phyloP scores from a whole-genome alignment of 148 eudicot species.

The Rhododendron williamsianum region DNA sequence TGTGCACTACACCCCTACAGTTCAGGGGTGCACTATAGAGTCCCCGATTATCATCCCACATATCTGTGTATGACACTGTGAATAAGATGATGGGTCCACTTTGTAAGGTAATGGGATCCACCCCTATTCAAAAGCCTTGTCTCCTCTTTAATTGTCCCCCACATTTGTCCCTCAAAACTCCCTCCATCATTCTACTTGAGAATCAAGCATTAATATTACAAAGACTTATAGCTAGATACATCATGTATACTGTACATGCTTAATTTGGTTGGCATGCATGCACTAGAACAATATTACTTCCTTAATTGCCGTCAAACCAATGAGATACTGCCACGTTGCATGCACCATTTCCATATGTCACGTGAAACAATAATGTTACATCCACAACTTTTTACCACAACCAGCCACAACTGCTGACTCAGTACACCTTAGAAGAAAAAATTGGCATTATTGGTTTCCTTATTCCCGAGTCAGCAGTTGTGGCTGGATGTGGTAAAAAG shows the following conservation, averaged over 20 bases:
- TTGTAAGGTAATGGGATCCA: neutral
- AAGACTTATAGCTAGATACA: neutral
- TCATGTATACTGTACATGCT: neutral
- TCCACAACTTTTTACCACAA: too few species aligned
- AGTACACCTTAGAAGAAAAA: too few species aligned
- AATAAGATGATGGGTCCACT: conserved; percentile 10
- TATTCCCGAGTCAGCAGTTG: too few species aligned
- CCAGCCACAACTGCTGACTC: too few species aligned
- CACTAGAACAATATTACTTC: neutral
- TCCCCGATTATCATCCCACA: too few species aligned
- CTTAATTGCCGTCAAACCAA: conserved; percentile 9
- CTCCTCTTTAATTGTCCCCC: conserved; percentile 13
- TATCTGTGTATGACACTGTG: too few species aligned
- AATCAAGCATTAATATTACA: neutral
- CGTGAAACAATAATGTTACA: too few species aligned
- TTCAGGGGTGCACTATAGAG: too few species aligned
- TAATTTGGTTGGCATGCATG: neutral
- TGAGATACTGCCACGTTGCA: neutral
- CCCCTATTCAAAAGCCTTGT: conserved; percentile 7
- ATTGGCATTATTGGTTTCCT: too few species aligned
- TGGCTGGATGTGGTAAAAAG: too few species aligned
- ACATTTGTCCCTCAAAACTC: conserved; percentile 5
- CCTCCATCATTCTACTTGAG: neutral
- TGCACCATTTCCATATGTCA: neutral
- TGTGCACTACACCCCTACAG: too few species aligned